A percentile compares a stretch with the other conserved stretches of the same genome.
Evolutionary conservation across 1,139 yeast genomes (phyloP).

Genomic region (Saccharomyces hybrid): DNA sequence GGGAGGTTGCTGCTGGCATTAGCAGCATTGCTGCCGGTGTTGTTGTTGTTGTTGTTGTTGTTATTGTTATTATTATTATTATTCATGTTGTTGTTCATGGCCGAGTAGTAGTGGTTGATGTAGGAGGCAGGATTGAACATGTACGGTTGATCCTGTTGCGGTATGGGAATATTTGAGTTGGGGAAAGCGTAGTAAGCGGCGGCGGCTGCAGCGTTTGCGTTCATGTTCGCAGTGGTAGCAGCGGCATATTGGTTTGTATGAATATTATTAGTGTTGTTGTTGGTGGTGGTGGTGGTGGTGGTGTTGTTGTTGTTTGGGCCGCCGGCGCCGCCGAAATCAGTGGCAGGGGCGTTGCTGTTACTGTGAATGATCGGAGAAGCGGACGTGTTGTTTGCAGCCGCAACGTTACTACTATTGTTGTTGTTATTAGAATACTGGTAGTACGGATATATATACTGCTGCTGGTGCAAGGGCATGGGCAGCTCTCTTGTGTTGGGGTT

Average conservation of each 20-base stretch:
- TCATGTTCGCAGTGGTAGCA: constrained; percentile 1
- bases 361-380: background rate
- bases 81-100: background rate
- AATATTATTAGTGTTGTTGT: background rate
- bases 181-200: background rate
- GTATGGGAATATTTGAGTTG: constrained; percentile 2
- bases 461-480: constrained; percentile 1
- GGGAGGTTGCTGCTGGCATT: constrained; percentile 1
- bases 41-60: constrained; percentile 5
- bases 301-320: background rate
- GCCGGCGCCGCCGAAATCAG: background rate
- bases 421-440: background rate
- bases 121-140: background rate
- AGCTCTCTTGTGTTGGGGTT: constrained; percentile 1
- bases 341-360: background rate
- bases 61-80: constrained; percentile 3
- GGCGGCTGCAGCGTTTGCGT: background rate
- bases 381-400: background rate
- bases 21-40: background rate
- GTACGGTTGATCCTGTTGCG: constrained; percentile 1
- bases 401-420: background rate
- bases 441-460: constrained; percentile 3
- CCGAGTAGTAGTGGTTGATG: background rate
- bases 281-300: background rate
- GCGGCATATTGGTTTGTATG: background rate